Evolutionary conservation across 257 asterid species (phyloP).

Genomic region (Phtheirospermum japonicum): DNA sequence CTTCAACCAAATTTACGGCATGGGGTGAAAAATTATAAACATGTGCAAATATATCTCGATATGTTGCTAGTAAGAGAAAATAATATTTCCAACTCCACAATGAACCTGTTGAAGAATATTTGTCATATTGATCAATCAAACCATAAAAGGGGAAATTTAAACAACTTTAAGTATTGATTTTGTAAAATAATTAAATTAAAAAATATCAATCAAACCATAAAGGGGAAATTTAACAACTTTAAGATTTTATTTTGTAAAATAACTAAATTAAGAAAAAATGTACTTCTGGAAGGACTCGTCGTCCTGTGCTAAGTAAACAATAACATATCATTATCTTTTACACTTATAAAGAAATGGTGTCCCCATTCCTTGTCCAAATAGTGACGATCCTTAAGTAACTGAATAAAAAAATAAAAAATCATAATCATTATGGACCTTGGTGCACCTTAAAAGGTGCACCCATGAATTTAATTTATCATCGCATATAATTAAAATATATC

Average conservation of each 20-base stretch:
- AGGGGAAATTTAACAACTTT: too few relatives aligned
- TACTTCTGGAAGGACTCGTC: conserved; percentile 77
- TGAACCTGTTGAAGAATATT: conserved; percentile 62
- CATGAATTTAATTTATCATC: too few relatives aligned
- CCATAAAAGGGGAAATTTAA: conserved; percentile 9
- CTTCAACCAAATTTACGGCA: conserved; percentile 92
- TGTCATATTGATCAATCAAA: conserved; percentile 17
- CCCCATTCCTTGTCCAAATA: conserved; percentile 99
- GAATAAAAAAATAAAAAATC: conserved; percentile 19
- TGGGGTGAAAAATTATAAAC: conserved; percentile 97
- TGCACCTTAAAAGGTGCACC: too few relatives aligned
- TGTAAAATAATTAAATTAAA: neutral
- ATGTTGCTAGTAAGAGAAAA: conserved; percentile 79
- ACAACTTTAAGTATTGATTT: conserved; percentile 8
- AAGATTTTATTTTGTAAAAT: too few relatives aligned
- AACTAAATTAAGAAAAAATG: too few relatives aligned
- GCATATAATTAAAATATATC: too few relatives aligned
- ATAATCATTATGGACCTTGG: too few relatives aligned
- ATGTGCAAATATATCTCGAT: conserved; percentile 63
- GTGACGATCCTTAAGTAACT: conserved; percentile 97
- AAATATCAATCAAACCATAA: too few relatives aligned
- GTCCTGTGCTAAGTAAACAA: conserved; percentile 30
- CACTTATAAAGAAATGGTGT: conserved; percentile 77
- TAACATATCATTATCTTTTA: conserved; percentile 1
- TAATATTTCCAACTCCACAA: conserved; percentile 95